These are phyloP conservation scores for Erodium trifolium DNA, from an alignment of 441 rosid species.

Conservation along the genomic window DNA sequence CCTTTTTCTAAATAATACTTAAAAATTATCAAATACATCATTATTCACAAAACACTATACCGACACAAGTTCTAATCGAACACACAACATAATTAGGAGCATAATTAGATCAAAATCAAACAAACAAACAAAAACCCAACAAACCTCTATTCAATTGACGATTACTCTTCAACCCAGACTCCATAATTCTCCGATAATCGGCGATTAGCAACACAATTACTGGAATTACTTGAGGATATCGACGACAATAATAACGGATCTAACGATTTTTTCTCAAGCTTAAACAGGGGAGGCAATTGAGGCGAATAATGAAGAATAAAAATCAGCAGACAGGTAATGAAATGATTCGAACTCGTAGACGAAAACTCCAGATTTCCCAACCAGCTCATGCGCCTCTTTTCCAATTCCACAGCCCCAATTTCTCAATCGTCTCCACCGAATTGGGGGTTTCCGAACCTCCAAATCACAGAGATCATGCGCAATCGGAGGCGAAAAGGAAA, in stretches of 20 bases:
- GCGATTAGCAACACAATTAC: conserved; percentile 3
- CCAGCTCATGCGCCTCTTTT: conserved; percentile 65
- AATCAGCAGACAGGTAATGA: conserved; percentile 51
- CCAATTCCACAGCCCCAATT: conserved; percentile 4
- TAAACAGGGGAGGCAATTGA: conserved; percentile 43
- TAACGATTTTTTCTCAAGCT: conserved; percentile 38
- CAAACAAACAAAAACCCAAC: background rate
- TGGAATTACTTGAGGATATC: background rate
- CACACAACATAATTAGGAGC: background rate
- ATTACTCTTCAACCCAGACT: conserved; percentile 48
- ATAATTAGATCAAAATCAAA: background rate
- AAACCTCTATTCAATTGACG: conserved; percentile 57
- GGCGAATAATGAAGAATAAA: conserved; percentile 67
- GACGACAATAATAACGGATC: conserved; percentile 22
- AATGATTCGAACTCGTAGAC: conserved; percentile 49
- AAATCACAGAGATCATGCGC: conserved; percentile 7
- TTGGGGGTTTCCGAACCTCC: background rate
- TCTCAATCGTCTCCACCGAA: background rate
- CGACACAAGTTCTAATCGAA: too few species aligned
- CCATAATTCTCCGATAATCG: conserved; percentile 39
- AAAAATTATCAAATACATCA: background rate
- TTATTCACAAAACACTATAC: background rate
- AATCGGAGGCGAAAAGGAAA: conserved; percentile 1
- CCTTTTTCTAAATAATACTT: background rate
- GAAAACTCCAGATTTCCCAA: conserved; percentile 46